phyloP scores from a whole-genome alignment of 2,329 filamentous ascomycete genomes.

The Cordyceps farinosa region DNA sequence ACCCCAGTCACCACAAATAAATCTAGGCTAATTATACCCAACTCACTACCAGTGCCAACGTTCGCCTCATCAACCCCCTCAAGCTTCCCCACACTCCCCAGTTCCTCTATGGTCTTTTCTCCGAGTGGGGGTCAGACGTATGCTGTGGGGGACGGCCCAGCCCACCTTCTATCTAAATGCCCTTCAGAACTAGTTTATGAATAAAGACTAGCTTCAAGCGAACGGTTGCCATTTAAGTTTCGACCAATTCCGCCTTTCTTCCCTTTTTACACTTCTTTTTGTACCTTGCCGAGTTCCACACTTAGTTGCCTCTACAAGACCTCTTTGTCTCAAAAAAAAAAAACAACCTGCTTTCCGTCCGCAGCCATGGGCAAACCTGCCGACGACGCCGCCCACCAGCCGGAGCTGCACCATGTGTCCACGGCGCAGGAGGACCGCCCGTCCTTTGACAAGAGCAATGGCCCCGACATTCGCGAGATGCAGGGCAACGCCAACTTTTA shows the following conservation, averaged over 20 bases:
- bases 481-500: constrained; percentile 29
- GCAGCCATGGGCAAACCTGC: not conserved
- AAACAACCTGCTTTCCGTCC: not conserved
- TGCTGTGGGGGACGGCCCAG: not conserved
- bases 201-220: not conserved
- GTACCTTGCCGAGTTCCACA: too few relatives aligned
- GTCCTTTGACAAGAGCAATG: constrained; percentile 22
- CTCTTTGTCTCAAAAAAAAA: too few relatives aligned
- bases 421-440: not conserved
- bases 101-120: not conserved
- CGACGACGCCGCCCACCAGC: not conserved
- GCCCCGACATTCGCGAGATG: constrained; percentile 25
- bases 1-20: not conserved
- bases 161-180: not conserved
- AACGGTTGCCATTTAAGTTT: not conserved
- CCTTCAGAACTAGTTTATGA: not conserved
- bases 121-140: constrained; percentile 1
- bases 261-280: not conserved
- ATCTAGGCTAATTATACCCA: not conserved
- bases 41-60: not conserved
- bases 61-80: not conserved
- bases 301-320: not conserved
- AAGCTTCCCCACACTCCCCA: not conserved
- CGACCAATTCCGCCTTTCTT: not conserved
- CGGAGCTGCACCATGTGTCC: constrained; percentile 7